A percentile compares a stretch with the other conserved stretches of the same genome.
phyloP scores from a whole-genome alignment of 768 basidiomycete genomes.

The Fistulinella prunicolor region DNA sequence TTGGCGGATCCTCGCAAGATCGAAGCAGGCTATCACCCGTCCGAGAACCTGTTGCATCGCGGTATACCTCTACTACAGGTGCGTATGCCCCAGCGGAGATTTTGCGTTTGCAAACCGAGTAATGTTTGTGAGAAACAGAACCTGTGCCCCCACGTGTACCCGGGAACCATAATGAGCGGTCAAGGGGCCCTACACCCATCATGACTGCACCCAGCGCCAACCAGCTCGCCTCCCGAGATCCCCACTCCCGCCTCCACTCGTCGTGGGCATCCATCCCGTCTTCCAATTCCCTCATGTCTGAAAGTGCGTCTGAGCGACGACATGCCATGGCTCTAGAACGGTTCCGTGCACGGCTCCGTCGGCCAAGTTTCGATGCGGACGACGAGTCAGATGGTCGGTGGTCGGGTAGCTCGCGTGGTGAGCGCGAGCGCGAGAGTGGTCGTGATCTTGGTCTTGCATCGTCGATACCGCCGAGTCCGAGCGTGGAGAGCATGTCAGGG shows the following conservation, averaged over 20 bases:
- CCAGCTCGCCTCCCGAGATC: constrained; percentile 12
- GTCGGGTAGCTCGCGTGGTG: constrained; percentile 17
- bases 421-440: constrained; percentile 10
- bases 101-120: constrained; percentile 1
- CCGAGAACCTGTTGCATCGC: constrained; percentile 11
- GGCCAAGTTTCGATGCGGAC: constrained; percentile 23
- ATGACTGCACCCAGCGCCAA: constrained; percentile 3
- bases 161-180: constrained; percentile 12
- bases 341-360: constrained; percentile 23
- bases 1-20: constrained; percentile 21
- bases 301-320: constrained; percentile 43
- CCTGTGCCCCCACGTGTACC: constrained; percentile 11
- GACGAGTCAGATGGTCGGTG: constrained; percentile 26
- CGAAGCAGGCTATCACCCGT: constrained; percentile 10
- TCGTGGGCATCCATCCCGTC: constrained; percentile 33
- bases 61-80: constrained; percentile 14
- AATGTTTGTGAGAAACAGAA: constrained; percentile 13
- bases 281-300: constrained; percentile 41
- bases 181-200: constrained; percentile 15
- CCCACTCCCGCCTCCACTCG: constrained; percentile 19
- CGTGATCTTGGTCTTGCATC: constrained; percentile 12
- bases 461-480: constrained; percentile 12
- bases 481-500: constrained; percentile 13
- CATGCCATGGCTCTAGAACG: constrained; percentile 38
- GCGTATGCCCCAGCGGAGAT: neutral